These are phyloP conservation scores for Pterocarpus macrocarpus DNA, from an alignment of 306 rosid species.

Conservation along the genomic window DNA sequence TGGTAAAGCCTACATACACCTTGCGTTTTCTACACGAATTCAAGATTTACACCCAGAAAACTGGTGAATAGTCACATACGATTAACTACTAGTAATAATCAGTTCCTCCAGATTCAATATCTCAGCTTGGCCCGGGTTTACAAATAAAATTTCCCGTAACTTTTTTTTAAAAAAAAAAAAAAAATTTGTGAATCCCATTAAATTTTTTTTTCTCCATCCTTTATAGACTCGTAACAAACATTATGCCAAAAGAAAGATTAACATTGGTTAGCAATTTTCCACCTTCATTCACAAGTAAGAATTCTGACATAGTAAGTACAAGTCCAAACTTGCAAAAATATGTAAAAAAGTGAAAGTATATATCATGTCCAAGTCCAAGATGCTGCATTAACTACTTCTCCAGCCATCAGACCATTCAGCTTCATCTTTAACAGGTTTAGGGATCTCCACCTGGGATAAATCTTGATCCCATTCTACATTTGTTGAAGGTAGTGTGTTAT, in stretches of 20 bases:
- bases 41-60: background rate
- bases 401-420: slow-evolving; percentile 94
- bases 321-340: background rate
- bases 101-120: slow-evolving; percentile 9
- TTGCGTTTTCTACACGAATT: background rate
- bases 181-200: too few relatives aligned
- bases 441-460: slow-evolving; percentile 43
- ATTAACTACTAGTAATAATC: background rate
- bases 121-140: background rate
- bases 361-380: background rate
- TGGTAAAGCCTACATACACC: background rate
- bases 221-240: background rate
- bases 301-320: background rate
- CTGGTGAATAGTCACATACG: background rate
- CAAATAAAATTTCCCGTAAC: background rate
- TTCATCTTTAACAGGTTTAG: slow-evolving; percentile 63
- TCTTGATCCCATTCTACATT: slow-evolving; percentile 49
- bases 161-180: background rate
- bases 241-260: background rate
- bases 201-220: background rate
- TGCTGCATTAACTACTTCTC: slow-evolving; percentile 55
- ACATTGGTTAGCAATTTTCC: background rate
- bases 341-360: background rate
- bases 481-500: slow-evolving; percentile 21
- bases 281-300: background rate